Evolutionary conservation across 495 filamentous ascomycete genomes (phyloP), one percentile per base, ranked within the genome.

Genomic region (Tirmania nivea): DNA sequence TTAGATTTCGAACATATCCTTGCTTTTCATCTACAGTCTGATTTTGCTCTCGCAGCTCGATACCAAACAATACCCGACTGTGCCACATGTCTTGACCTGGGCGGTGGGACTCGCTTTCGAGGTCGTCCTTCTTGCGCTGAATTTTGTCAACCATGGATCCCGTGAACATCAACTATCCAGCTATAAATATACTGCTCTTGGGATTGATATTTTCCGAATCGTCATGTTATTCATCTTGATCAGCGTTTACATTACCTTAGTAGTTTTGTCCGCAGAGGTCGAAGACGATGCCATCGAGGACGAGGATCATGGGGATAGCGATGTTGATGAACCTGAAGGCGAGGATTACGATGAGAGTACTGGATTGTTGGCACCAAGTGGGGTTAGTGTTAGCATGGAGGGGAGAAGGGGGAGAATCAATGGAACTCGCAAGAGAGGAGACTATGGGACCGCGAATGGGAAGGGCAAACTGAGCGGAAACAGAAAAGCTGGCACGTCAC

Each of bases 11-110:
- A 65, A 57, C 10, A 45, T 65, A 20, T 65, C 62, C 5, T 50
- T 65, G 16, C 80, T 86, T 66, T 84, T 85, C 68, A 75, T 77
- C 49, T 83, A 83, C 64, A 69, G 73, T 3, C 70, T 86, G 34
- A 68, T 86, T 62, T 65, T 77, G 54, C 74, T 78, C 52, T 69
- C 77, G 45, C 74, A 70, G 57, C 71, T 72, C 66, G 73, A 76
- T 53, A 66, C 72, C 49, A 59, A 63, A 52, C 60, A 75, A 42
- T 69, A 64, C 21, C 66, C 63, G n/a, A 63, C 66, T 8, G 68
- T 73, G 1, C 61, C 75, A 9, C 67, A 63, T 60, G 58, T 63
- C 50, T 63, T 68, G 25, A 52, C 69, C 11, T 57, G 57, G 17
- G 52, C 67, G 10, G 63, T 68, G 42, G 62, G 62, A n/a, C 50